phyloP scores from a whole-genome alignment of 2,329 filamentous ascomycete species.

The Mycosphaerella sp. region DNA sequence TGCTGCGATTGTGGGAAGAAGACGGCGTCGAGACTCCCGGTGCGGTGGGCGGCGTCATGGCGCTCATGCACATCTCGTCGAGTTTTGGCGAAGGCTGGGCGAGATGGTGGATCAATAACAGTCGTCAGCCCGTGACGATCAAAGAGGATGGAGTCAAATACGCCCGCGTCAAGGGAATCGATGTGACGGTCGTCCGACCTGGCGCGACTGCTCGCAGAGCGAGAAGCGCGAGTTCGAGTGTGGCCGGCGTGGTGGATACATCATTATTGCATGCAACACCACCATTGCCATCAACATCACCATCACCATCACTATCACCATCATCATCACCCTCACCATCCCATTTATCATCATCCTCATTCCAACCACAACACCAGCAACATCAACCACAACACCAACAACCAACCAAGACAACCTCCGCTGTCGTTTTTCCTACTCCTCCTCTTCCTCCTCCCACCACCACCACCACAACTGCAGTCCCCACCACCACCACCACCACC shows the following conservation, averaged over 20 bases:
- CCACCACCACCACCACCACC: no score
- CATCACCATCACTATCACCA: not conserved
- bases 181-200: conserved; percentile 34
- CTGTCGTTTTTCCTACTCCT: no score
- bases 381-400: conserved; percentile 9
- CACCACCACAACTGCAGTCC: no score
- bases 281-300: no score
- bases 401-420: conserved; percentile 6
- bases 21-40: conserved; percentile 30
- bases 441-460: no score
- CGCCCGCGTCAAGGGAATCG: conserved; percentile 40
- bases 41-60: conserved; percentile 38
- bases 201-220: conserved; percentile 11
- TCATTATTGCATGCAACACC: no score
- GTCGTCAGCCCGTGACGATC: conserved; percentile 34
- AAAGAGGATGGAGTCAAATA: conserved; percentile 37
- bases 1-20: conserved; percentile 43
- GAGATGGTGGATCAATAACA: conserved; percentile 41
- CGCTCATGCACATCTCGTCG: conserved; percentile 40
- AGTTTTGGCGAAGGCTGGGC: conserved; percentile 40
- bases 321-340: not conserved
- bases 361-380: no score
- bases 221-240: conserved; percentile 14
- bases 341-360: no score
- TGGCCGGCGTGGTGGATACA: conserved; percentile 22